Conservation (phyloP, 225 moss, liverwort and hornwort species). For the Climacium dendroides region DNA sequence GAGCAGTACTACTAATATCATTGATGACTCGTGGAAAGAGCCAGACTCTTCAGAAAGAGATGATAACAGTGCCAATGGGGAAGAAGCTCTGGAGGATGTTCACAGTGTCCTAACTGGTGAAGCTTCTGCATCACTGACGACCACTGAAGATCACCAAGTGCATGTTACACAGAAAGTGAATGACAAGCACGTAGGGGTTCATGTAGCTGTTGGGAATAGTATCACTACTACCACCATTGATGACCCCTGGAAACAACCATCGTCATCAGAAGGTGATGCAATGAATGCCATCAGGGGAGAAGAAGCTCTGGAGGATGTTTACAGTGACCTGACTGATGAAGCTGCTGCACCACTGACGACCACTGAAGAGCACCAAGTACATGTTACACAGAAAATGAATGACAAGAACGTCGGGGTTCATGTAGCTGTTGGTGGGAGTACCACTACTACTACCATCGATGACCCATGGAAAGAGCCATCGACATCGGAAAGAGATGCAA, state of each 20-base stretch:
- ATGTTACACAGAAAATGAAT: not conserved
- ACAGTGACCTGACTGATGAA: not conserved
- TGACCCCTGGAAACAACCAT: slow-evolving; percentile 12
- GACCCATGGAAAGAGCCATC: slow-evolving; percentile 16
- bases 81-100: not conserved
- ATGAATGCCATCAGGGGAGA: not conserved
- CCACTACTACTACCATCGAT: not conserved
- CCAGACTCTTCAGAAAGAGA: not conserved
- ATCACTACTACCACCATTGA: not conserved
- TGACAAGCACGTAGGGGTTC: slow-evolving; percentile 2
- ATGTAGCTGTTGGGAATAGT: not conserved
- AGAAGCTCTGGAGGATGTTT: not conserved
- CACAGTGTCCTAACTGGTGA: not conserved
- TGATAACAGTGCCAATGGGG: not conserved
- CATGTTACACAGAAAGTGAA: not conserved
- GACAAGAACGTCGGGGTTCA: slow-evolving; percentile 1
- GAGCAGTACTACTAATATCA: not conserved
- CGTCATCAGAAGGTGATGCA: not conserved
- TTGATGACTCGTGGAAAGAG: slow-evolving; percentile 10
- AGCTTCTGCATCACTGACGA: not conserved
- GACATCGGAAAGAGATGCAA: not conserved
- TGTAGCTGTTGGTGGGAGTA: not conserved
- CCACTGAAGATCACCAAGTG: not conserved
- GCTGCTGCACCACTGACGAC: not conserved
- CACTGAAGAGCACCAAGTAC: not conserved